phyloP scores from a whole-genome alignment of 2,329 filamentous ascomycete species.

The Seiridium unicorne region DNA sequence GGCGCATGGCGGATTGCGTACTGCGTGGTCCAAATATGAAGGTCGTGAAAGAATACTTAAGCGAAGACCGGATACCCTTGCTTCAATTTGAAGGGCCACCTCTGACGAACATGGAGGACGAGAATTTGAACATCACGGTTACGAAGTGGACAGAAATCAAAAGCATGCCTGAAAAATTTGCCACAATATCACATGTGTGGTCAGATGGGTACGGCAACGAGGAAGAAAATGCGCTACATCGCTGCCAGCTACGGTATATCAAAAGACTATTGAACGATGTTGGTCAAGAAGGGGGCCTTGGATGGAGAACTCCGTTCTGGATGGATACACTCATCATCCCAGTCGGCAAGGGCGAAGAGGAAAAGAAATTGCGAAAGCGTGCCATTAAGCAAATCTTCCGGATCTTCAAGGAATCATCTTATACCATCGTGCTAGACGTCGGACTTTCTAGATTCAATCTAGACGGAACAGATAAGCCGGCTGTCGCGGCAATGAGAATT shows the following conservation, averaged over 20 bases:
- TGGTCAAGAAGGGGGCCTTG: background rate
- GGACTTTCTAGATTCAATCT: background rate
- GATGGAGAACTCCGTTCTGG: background rate
- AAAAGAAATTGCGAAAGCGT: background rate
- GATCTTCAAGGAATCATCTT: background rate
- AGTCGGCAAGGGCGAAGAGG: background rate
- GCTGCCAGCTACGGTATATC: background rate
- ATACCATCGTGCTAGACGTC: constrained; percentile 1
- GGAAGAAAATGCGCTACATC: background rate
- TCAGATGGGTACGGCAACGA: constrained; percentile 6
- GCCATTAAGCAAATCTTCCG: constrained; percentile 2
- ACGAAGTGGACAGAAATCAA: background rate
- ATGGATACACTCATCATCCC: constrained; percentile 4
- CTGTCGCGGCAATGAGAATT: background rate
- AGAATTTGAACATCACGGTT: background rate
- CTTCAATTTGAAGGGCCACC: background rate
- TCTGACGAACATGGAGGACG: background rate
- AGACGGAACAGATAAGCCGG: background rate
- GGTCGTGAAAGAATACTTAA: background rate
- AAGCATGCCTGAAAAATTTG: background rate
- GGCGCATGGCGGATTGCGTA: background rate
- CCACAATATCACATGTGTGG: constrained; percentile 6
- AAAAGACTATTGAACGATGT: background rate
- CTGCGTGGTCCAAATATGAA: background rate
- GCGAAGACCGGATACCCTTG: background rate